Percentiles rank a stretch among this genome's conserved stretches.
phyloP scores from a whole-genome alignment of 257 asterid genomes.

The Nicotiana paniculata region DNA sequence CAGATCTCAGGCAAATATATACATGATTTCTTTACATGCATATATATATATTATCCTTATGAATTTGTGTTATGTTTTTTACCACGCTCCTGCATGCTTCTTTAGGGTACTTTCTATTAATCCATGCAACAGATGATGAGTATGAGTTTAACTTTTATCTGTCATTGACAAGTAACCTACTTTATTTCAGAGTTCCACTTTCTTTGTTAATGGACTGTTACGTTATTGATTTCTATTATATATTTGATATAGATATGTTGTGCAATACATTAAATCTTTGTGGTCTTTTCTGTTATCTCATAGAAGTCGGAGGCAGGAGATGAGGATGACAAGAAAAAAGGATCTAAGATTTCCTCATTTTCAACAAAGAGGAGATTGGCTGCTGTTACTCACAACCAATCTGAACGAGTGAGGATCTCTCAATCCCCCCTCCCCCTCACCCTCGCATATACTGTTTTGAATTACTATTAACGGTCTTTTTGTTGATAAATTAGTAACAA shows the following conservation, averaged over 20 bases:
- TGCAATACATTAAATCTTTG: not conserved
- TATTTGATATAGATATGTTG: not conserved
- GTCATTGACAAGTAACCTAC: no score
- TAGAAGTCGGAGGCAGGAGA: slow-evolving; percentile 27
- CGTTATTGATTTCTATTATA: not conserved
- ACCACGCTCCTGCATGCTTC: no score
- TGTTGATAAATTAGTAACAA: not conserved
- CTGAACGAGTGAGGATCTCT: slow-evolving; percentile 54
- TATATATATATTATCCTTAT: not conserved
- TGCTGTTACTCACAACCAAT: slow-evolving; percentile 73
- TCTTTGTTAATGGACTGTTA: not conserved
- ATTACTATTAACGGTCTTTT: not conserved
- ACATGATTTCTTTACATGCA: not conserved
- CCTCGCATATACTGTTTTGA: not conserved
- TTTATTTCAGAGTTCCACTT: not conserved
- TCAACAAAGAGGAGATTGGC: slow-evolving; percentile 63
- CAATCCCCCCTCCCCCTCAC: not conserved
- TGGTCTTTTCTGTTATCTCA: not conserved
- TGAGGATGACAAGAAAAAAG: slow-evolving; percentile 32
- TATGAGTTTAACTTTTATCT: no score
- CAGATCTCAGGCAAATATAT: slow-evolving; percentile 37
- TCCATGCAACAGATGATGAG: no score
- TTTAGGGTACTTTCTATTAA: no score
- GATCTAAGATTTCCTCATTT: slow-evolving; percentile 36
- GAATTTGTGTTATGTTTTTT: no score